Evolutionary conservation across 2,329 filamentous ascomycete species (phyloP).

Genomic region (Colletotrichum tanaceti): DNA sequence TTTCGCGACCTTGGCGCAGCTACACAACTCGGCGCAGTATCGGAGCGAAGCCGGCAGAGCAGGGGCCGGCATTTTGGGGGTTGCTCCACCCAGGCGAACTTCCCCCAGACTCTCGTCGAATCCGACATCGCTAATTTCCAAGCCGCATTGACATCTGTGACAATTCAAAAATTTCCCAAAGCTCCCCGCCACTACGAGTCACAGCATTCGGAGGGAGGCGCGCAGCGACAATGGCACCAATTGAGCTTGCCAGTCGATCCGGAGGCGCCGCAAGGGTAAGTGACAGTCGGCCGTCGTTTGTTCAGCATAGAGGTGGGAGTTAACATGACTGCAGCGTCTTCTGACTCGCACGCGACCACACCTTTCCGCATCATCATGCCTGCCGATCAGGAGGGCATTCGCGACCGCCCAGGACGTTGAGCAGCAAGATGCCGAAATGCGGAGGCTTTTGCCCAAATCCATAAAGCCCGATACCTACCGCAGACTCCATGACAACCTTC

Average conservation of each 20-base stretch:
- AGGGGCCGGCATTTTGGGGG: slow-evolving; percentile 25
- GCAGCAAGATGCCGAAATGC: slow-evolving; percentile 49
- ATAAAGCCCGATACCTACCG: slow-evolving; percentile 78
- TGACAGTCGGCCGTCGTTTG: not conserved
- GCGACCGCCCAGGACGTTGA: slow-evolving; percentile 41
- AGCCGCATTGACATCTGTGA: slow-evolving; percentile 25
- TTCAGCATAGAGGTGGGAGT: slow-evolving; percentile 20
- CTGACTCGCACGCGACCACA: slow-evolving; percentile 43
- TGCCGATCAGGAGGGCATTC: slow-evolving; percentile 39
- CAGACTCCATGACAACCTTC: slow-evolving; percentile 81
- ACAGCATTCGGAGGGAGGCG: slow-evolving; percentile 35
- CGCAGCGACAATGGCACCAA: slow-evolving; percentile 59
- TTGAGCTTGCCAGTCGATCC: slow-evolving; percentile 62
- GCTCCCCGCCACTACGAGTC: slow-evolving; percentile 34
- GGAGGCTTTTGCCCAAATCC: slow-evolving; percentile 47
- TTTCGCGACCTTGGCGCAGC: slow-evolving; percentile 18
- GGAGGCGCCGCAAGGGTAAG: slow-evolving; percentile 61
- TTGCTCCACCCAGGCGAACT: slow-evolving; percentile 30
- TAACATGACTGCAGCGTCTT: slow-evolving; percentile 50
- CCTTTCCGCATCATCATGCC: slow-evolving; percentile 34
- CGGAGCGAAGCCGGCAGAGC: slow-evolving; percentile 35
- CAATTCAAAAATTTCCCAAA: slow-evolving; percentile 35
- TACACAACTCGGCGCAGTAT: not conserved
- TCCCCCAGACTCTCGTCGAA: slow-evolving; percentile 41
- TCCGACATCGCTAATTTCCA: slow-evolving; percentile 43